Conservation (phyloP, 352 stramenopile species). For the Pythium diclinum region DNA sequence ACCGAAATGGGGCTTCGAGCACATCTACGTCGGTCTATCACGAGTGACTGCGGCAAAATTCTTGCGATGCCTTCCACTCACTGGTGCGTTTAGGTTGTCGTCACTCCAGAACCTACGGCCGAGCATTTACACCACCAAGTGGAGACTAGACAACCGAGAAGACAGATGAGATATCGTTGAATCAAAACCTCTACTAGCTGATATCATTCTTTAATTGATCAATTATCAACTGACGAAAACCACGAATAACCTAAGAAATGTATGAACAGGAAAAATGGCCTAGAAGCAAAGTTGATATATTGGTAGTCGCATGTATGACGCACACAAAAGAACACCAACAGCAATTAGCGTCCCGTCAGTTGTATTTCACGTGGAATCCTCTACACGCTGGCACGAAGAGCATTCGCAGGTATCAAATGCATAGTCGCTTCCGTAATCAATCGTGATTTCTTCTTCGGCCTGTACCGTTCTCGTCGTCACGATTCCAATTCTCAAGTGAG, state of each 20-base stretch:
- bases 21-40: constrained; percentile 5
- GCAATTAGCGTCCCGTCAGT: no score
- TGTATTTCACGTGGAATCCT: no score
- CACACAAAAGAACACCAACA: no score
- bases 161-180: background rate
- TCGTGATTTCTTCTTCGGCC: background rate
- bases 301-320: no score
- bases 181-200: no score
- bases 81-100: background rate
- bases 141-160: background rate
- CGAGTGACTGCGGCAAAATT: background rate
- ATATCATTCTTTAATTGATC: no score
- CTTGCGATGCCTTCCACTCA: constrained; percentile 2
- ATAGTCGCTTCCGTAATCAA: background rate
- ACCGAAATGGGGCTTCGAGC: constrained; percentile 8
- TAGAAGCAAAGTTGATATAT: no score
- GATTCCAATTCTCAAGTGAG: background rate
- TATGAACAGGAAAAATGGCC: no score
- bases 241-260: no score
- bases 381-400: background rate
- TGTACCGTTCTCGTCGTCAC: background rate
- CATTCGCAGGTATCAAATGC: background rate
- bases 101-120: background rate
- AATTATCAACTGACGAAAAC: no score
- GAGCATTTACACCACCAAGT: background rate